Conservation (phyloP, 164 flowering plant species). For the Stephania cephalantha region DNA sequence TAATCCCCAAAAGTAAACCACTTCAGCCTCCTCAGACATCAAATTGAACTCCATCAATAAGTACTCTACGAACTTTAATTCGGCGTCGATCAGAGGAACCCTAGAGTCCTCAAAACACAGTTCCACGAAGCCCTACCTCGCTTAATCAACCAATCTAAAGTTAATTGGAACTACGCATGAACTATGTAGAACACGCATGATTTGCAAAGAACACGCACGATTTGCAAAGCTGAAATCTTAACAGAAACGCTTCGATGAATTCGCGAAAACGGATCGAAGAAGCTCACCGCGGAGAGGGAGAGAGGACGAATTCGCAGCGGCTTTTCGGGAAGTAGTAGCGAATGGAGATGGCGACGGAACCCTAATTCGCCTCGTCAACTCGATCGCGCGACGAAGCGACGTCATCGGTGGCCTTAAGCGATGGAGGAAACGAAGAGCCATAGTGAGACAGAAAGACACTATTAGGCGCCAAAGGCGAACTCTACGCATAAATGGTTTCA, state of each 20-base stretch:
- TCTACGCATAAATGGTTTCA: too few relatives aligned
- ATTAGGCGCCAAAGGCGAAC: too few relatives aligned
- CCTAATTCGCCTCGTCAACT: conserved; percentile 8
- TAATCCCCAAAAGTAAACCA: too few relatives aligned
- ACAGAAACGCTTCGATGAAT: neutral
- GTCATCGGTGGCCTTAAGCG: conserved; percentile 4
- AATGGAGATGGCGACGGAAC: conserved; percentile 3
- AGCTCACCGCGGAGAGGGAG: neutral
- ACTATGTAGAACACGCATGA: neutral
- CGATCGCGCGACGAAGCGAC: conserved; percentile 16
- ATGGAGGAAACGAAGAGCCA: neutral
- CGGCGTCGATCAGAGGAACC: too few relatives aligned
- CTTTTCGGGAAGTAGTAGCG: neutral
- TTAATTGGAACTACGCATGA: too few relatives aligned
- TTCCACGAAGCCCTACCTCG: too few relatives aligned
- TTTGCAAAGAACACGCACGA: neutral
- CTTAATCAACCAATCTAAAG: too few relatives aligned
- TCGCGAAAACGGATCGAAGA: neutral
- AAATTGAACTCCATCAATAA: too few relatives aligned
- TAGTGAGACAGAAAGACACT: too few relatives aligned
- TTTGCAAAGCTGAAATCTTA: neutral
- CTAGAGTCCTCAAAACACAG: too few relatives aligned
- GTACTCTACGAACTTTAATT: too few relatives aligned
- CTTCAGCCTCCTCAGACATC: too few relatives aligned
- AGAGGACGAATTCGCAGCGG: neutral